Evolutionary conservation across 1,139 yeast species (phyloP), one percentile per base, ranked within the genome.

Genomic region (Blastobotrys capitulatus): DNA sequence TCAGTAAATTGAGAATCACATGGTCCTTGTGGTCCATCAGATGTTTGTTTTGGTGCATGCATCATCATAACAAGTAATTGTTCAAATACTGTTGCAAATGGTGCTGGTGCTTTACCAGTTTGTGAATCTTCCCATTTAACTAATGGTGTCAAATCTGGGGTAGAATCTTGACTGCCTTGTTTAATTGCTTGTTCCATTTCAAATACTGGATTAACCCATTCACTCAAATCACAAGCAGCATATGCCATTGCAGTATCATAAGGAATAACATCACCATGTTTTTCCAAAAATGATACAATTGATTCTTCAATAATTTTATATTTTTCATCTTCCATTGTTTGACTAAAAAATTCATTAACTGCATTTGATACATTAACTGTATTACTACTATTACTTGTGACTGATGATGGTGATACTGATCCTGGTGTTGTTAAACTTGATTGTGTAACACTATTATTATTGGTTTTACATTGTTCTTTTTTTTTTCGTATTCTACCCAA

Each of bases 141-240:
- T 31, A 57, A 38, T 18, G 62, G 60, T 9, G 54, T 48, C 47
- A 57, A 38, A 26, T 55, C 55, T 6, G 60, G 60, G 1, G 58
- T 48, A 48, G 46, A 46, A 15, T 19, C 15, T 25, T 42, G 44
- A 18, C 49, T 38, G 6, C 39, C 36, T 19, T 18, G 44, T 32
- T 31, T 44, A 12, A 40, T 40, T 51, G 54, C 47, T 18, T 31
- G 42, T 13, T 35, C 29, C 49, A 56, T 53, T 40, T 58, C 57
- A 47, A 52, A 57, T 16, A 73, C 59, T 1, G 88, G 86, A 7
- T 95, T 94, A 35, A 84, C 77, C 95, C 96, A 88, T 65, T 88
- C 96, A 1, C 96, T 94, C 47, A 90, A 70, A 9, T 89, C 89
- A 42, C 87, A 70, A 0, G 96, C 97, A 20, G 86, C 79, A 95